These are phyloP conservation scores for Crithidia mellificae DNA, from an alignment of 208 protist genomes.

Conservation along the genomic window DNA sequence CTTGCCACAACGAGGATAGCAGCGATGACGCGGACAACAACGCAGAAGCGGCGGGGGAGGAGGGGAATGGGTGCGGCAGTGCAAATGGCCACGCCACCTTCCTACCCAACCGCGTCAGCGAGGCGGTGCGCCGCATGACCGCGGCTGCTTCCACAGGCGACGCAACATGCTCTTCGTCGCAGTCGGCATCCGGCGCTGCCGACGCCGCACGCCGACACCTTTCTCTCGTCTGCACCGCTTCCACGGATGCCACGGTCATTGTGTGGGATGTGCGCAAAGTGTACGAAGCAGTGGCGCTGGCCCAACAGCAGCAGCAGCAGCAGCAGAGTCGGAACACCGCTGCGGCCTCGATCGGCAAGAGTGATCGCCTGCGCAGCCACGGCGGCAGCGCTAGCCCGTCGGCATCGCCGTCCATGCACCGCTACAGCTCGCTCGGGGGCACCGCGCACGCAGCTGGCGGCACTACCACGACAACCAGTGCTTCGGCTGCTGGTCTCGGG, in stretches of 20 bases:
- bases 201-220: constrained; percentile 57
- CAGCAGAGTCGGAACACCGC: neutral
- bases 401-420: neutral
- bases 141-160: constrained; percentile 3
- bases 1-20: constrained; percentile 59
- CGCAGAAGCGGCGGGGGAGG: constrained; percentile 1
- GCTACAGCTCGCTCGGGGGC: neutral
- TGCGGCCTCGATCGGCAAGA: no score
- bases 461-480: neutral
- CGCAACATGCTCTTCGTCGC: no score
- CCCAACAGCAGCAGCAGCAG: constrained; percentile 12
- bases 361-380: no score
- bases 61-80: neutral
- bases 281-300: constrained; percentile 57
- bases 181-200: no score
- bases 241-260: constrained; percentile 78
- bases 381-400: neutral
- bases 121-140: constrained; percentile 46
- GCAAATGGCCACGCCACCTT: neutral
- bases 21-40: no score
- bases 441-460: no score
- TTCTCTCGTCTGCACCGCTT: constrained; percentile 80
- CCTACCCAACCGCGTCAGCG: constrained; percentile 58
- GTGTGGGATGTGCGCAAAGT: constrained; percentile 86
- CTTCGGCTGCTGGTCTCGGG: constrained; percentile 1